Evolutionary conservation across 306 rosid species (phyloP).

Genomic region (Cyamopsis tetragonoloba): DNA sequence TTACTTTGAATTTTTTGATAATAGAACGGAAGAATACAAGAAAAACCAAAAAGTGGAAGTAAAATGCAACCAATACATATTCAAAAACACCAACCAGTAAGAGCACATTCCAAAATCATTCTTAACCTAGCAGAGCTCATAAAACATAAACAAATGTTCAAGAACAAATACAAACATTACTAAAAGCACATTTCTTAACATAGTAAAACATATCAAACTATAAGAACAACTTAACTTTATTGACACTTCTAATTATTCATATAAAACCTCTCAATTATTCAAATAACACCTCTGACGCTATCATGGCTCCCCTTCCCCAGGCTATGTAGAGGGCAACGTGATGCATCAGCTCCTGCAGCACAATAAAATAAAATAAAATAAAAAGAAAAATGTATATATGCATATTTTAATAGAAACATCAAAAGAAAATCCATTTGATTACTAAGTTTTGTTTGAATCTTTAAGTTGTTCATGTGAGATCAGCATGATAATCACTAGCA

Average conservation of each 20-base stretch:
- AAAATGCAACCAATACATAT: neutral
- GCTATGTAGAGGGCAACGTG: conserved; percentile 85
- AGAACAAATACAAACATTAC: no score
- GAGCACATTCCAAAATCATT: neutral
- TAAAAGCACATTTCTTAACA: no score
- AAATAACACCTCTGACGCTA: conserved; percentile 70
- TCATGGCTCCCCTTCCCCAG: conserved; percentile 82
- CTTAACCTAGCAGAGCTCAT: no score
- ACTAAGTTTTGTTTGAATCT: neutral
- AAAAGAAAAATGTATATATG: no score
- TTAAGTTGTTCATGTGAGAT: neutral
- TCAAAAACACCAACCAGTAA: neutral
- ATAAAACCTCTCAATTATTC: conserved; percentile 40
- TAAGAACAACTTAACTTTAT: neutral
- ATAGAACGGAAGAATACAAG: no score
- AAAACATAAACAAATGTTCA: no score
- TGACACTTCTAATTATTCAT: conserved; percentile 16
- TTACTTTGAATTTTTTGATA: no score
- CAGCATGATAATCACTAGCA: neutral
- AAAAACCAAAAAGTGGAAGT: no score
- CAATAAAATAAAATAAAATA: neutral
- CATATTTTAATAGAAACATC: neutral
- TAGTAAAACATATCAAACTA: neutral
- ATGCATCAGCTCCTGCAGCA: conserved; percentile 72
- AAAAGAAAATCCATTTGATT: neutral